Evolutionary conservation across 23 red algal species (phyloP).

Genomic region (Chondrus crispus): DNA sequence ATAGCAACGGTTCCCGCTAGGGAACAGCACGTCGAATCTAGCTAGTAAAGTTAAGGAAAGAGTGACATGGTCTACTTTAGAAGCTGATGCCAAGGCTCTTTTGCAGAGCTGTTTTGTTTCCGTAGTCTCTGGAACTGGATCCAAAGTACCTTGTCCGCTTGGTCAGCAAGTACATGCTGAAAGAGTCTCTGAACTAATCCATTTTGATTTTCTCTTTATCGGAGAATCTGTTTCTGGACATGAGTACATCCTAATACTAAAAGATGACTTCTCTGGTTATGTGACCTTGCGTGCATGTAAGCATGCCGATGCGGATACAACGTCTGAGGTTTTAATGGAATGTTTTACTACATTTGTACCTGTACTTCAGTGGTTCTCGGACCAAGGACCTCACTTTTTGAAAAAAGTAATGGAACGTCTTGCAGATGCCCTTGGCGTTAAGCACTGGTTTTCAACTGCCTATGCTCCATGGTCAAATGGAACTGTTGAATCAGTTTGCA

Average conservation of each 20-base stretch:
- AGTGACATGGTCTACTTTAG: too few relatives aligned
- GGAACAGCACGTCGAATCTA: too few relatives aligned
- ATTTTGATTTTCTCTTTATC: slow-evolving; percentile 25
- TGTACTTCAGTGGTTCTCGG: slow-evolving; percentile 28
- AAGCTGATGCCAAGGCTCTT: too few relatives aligned
- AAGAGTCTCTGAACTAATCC: slow-evolving; percentile 12
- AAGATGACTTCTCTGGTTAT: slow-evolving; percentile 38
- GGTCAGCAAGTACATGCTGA: slow-evolving; percentile 1
- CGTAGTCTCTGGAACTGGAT: too few relatives aligned
- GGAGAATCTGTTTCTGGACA: not conserved
- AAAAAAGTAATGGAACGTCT: not conserved
- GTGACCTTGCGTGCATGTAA: not conserved
- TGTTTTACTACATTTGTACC: slow-evolving; percentile 20
- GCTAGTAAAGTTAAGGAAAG: too few relatives aligned
- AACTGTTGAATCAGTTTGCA: slow-evolving; percentile 1
- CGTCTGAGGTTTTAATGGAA: slow-evolving; percentile 25
- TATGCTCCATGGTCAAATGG: slow-evolving; percentile 14
- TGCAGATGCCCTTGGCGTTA: not conserved
- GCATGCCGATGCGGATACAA: slow-evolving; percentile 16
- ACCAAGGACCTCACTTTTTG: slow-evolving; percentile 23
- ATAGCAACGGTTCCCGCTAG: too few relatives aligned
- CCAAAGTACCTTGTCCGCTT: not conserved
- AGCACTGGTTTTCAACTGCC: not conserved
- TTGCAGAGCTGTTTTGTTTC: too few relatives aligned
- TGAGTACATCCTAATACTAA: slow-evolving; percentile 39